phyloP scores from a whole-genome alignment of 352 stramenopile species.

The Phytophthora tubulina region DNA sequence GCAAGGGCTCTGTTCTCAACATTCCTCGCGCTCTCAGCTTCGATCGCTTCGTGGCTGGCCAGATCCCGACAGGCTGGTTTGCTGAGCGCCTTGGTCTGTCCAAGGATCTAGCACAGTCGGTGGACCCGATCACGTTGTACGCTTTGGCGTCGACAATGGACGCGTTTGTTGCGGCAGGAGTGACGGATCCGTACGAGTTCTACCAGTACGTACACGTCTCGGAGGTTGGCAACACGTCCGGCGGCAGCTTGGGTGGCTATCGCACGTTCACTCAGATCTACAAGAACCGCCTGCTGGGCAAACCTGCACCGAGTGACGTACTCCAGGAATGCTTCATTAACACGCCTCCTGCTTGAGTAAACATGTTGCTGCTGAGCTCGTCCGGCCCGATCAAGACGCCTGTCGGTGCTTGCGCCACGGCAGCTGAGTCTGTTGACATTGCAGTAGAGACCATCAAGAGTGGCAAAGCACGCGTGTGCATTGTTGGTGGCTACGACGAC shows the following conservation, averaged over 20 bases:
- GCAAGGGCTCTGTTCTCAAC: constrained; percentile 84
- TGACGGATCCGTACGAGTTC: constrained; percentile 93
- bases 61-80: constrained; percentile 91
- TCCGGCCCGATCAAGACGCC: constrained; percentile 91
- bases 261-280: constrained; percentile 85
- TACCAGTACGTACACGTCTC: constrained; percentile 93
- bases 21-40: constrained; percentile 85
- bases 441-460: constrained; percentile 91
- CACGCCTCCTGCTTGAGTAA: constrained; percentile 89
- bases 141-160: constrained; percentile 83
- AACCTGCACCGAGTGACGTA: constrained; percentile 76
- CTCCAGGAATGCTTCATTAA: constrained; percentile 92
- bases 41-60: constrained; percentile 87
- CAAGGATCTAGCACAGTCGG: constrained; percentile 80
- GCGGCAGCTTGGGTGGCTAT: constrained; percentile 87
- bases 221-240: constrained; percentile 88
- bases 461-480: constrained; percentile 85
- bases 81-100: constrained; percentile 82
- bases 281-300: constrained; percentile 71
- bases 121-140: constrained; percentile 88
- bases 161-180: constrained; percentile 74
- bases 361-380: constrained; percentile 90
- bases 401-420: constrained; percentile 87
- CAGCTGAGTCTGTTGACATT: constrained; percentile 90
- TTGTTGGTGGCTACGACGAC: constrained; percentile 90